phyloP scores from a whole-genome alignment of 2,329 filamentous ascomycete genomes.

The Nemania sp. region DNA sequence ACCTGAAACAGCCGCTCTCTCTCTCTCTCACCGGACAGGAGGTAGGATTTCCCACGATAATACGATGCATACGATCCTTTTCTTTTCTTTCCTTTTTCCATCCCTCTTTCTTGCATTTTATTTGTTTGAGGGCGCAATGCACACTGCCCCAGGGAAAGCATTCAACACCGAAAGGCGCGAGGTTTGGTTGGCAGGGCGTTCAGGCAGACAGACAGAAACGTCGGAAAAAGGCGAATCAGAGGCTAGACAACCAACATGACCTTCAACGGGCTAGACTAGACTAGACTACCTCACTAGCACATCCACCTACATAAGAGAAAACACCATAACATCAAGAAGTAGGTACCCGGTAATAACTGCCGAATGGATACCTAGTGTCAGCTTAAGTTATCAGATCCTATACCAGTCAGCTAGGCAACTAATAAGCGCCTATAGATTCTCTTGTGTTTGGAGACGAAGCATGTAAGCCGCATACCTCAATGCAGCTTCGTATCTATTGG shows the following conservation, averaged over 20 bases:
- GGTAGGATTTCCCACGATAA: neutral
- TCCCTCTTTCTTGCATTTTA: neutral
- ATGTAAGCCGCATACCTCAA: too few species aligned
- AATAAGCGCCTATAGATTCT: neutral
- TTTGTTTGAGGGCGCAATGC: neutral
- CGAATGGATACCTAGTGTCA: slow-evolving; percentile 3
- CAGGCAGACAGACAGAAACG: slow-evolving; percentile 20
- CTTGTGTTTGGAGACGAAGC: neutral
- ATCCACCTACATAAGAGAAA: neutral
- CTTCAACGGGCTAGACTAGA: slow-evolving; percentile 18
- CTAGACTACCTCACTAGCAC: neutral
- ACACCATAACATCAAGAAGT: neutral
- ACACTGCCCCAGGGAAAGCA: neutral
- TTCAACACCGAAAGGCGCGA: slow-evolving; percentile 8
- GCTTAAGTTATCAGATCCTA: neutral
- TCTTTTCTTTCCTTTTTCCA: neutral
- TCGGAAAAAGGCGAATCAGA: neutral
- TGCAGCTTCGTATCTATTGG: too few species aligned
- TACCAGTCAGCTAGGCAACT: neutral
- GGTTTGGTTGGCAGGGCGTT: slow-evolving; percentile 18
- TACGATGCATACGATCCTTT: neutral
- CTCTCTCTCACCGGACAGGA: neutral
- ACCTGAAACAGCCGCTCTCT: neutral
- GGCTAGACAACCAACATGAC: neutral
- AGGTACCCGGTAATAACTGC: neutral